phyloP scores from a whole-genome alignment of 2,329 filamentous ascomycete species.

The Aspergillus sp. region DNA sequence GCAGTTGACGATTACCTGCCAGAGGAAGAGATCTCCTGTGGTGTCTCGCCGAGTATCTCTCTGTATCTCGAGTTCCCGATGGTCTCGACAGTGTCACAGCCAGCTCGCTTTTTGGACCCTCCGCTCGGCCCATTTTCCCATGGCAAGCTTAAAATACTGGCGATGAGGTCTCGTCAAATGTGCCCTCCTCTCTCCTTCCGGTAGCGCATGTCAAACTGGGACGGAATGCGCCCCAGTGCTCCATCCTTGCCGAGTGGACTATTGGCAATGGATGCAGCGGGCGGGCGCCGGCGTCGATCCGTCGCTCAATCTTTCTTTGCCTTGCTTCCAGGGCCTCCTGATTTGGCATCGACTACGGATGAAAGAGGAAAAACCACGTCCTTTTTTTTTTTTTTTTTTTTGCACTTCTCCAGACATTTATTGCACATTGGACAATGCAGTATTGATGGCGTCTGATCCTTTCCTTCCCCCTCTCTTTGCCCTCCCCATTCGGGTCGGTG shows the following conservation, averaged over 20 bases:
- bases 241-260: conserved; percentile 28
- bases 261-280: conserved; percentile 31
- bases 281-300: conserved; percentile 33
- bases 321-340: conserved; percentile 23
- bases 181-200: conserved; percentile 1
- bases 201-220: conserved; percentile 21
- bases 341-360: conserved; percentile 14
- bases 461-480: conserved; percentile 7
- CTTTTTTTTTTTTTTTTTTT: conserved; percentile 1
- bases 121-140: background rate
- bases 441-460: background rate
- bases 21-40: too few species aligned
- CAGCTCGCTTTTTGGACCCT: too few species aligned
- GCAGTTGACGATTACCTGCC: too few species aligned
- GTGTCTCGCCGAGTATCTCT: too few species aligned
- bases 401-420: background rate
- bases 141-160: conserved; percentile 13
- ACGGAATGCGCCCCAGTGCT: background rate
- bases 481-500: conserved; percentile 16
- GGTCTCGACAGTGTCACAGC: too few species aligned
- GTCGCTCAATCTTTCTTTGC: conserved; percentile 20
- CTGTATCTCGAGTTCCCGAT: too few species aligned
- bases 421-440: background rate
- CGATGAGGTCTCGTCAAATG: conserved; percentile 2
- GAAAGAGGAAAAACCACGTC: background rate